Conservation (phyloP, 2,329 filamentous ascomycete genomes). For the Aspergillus fumigatus region DNA sequence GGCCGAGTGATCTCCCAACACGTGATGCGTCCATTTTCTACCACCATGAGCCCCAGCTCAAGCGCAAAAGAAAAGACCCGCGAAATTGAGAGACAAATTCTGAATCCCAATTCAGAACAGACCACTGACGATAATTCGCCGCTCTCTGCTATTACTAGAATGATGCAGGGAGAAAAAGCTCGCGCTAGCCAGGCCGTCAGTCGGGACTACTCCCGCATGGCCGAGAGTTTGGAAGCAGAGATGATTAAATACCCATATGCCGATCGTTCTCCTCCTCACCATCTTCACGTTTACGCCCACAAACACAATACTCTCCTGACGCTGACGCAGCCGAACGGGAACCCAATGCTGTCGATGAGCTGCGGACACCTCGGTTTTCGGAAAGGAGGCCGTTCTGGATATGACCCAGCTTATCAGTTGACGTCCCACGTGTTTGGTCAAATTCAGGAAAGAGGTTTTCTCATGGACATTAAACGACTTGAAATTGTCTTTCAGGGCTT, state of each 20-base stretch:
- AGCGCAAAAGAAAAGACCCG: conserved; percentile 15
- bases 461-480: conserved; percentile 68
- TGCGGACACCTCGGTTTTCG: conserved; percentile 88
- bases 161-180: conserved; percentile 27
- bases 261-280: conserved; percentile 56
- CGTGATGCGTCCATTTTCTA: conserved; percentile 31
- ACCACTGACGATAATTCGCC: conserved; percentile 19
- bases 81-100: conserved; percentile 26
- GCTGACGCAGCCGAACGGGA: conserved; percentile 73
- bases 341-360: conserved; percentile 73
- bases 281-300: conserved; percentile 79
- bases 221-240: conserved; percentile 31
- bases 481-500: conserved; percentile 84
- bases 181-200: conserved; percentile 16
- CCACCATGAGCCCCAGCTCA: conserved; percentile 20
- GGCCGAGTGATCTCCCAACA: conserved; percentile 15
- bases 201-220: conserved; percentile 28
- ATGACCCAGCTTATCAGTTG: conserved; percentile 90
- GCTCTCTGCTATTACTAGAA: conserved; percentile 26
- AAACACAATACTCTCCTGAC: conserved; percentile 97
- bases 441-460: conserved; percentile 75
- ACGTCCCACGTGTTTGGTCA: conserved; percentile 76
- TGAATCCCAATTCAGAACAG: conserved; percentile 18
- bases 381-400: conserved; percentile 73
- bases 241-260: conserved; percentile 33